These are phyloP conservation scores for Acanthamoeba rhysodes DNA, from an alignment of 208 protist genomes.

Conservation along the genomic window DNA sequence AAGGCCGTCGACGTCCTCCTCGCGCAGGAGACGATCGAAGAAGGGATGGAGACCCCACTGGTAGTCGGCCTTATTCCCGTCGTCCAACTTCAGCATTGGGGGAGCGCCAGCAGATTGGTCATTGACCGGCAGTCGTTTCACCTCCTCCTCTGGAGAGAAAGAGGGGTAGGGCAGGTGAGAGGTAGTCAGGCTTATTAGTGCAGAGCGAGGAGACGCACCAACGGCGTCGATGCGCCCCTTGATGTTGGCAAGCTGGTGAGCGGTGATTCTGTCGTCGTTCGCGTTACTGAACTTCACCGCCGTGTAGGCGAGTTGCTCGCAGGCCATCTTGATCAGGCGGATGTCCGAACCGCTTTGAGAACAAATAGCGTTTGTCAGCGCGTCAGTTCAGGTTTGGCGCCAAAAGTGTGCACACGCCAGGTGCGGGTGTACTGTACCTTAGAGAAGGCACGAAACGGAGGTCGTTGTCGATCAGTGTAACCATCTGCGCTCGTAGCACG, in stretches of 20 bases:
- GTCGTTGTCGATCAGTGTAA: slow-evolving; percentile 71
- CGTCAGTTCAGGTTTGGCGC: not conserved
- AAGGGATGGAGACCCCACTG: slow-evolving; percentile 76
- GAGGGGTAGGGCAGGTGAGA: not conserved
- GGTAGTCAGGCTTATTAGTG: not conserved
- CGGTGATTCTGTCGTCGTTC: slow-evolving; percentile 2
- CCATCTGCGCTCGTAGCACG: slow-evolving; percentile 63
- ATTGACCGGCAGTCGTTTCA: slow-evolving; percentile 29
- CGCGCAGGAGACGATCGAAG: slow-evolving; percentile 82
- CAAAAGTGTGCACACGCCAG: not conserved
- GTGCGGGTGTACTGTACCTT: not conserved
- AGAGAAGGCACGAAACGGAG: slow-evolving; percentile 73
- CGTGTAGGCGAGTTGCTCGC: slow-evolving; percentile 76
- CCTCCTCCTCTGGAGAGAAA: slow-evolving; percentile 33
- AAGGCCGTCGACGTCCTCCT: slow-evolving; percentile 80
- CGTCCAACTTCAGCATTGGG: slow-evolving; percentile 52
- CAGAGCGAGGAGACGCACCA: not conserved
- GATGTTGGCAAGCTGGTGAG: slow-evolving; percentile 64
- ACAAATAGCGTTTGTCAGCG: not conserved
- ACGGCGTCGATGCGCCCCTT: slow-evolving; percentile 61
- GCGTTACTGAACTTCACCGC: slow-evolving; percentile 73
- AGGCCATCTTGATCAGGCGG: slow-evolving; percentile 77
- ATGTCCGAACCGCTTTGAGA: slow-evolving; percentile 63
- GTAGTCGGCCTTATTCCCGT: slow-evolving; percentile 62
- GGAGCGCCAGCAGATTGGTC: slow-evolving; percentile 47